Percentiles rank a stretch among this genome's conserved stretches.
phyloP scores from a whole-genome alignment of 192 early-diverging fungal genomes.

The Ambispora gerdemannii region DNA sequence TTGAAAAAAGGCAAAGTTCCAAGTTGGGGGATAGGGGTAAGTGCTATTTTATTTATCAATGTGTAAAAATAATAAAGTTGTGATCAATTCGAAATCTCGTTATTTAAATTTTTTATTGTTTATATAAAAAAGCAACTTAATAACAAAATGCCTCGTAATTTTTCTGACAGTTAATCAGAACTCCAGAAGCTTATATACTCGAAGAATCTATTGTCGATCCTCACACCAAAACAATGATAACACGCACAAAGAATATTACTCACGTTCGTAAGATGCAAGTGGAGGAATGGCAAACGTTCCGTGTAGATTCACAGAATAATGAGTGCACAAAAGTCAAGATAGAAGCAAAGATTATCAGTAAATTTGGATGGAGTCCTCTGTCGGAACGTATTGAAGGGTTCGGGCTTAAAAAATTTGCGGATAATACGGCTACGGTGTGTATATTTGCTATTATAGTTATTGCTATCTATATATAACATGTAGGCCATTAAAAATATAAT shows the following conservation, averaged over 20 bases:
- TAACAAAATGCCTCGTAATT: too few relatives aligned
- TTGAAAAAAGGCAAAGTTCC: constrained; percentile 86
- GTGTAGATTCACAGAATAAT: constrained; percentile 48
- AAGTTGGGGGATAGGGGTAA: constrained; percentile 73
- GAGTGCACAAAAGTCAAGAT: constrained; percentile 71
- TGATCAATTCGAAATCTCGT: background rate
- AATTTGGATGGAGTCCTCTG: constrained; percentile 75
- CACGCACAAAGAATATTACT: constrained; percentile 83
- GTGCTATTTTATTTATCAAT: constrained; percentile 8
- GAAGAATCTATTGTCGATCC: constrained; percentile 88
- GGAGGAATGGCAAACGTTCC: constrained; percentile 84
- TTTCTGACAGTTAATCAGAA: constrained; percentile 65
- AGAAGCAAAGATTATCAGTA: constrained; percentile 84
- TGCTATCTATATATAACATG: background rate
- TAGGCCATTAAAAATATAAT: background rate
- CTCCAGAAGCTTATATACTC: constrained; percentile 84
- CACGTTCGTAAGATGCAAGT: constrained; percentile 92
- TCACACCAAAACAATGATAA: constrained; percentile 69
- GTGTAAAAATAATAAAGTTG: background rate
- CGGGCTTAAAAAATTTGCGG: constrained; percentile 80
- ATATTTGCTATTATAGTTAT: background rate
- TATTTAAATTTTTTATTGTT: too few relatives aligned
- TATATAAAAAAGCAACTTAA: too few relatives aligned
- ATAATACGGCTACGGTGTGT: constrained; percentile 65
- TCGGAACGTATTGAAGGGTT: constrained; percentile 82